Evolutionary conservation across 169 alveolate species (phyloP).

Genomic region (Eimeria sp.): DNA sequence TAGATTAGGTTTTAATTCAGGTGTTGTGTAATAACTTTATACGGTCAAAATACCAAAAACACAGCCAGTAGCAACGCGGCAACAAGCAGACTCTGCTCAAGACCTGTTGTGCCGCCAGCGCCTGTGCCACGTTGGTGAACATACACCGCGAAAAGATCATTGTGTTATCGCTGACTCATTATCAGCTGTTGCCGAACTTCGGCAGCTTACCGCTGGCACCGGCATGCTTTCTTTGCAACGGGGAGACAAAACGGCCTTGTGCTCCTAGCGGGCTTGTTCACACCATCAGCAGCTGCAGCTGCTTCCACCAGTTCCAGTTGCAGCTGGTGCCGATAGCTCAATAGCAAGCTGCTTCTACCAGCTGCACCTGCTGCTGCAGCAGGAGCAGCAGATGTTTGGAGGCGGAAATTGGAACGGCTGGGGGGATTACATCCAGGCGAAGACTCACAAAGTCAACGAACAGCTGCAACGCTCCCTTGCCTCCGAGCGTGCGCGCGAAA

Average conservation of each 20-base stretch:
- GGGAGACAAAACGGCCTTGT: too few species aligned
- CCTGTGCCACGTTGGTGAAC: neutral
- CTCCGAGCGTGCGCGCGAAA: neutral
- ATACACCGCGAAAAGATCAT: neutral
- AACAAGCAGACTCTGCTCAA: neutral
- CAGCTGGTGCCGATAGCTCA: neutral
- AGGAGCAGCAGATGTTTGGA: constrained; percentile 60
- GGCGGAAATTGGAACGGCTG: constrained; percentile 51
- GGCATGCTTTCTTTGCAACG: too few species aligned
- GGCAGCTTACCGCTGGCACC: neutral
- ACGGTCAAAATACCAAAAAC: neutral
- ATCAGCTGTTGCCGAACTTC: neutral
- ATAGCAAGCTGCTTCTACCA: neutral
- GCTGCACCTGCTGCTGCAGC: neutral
- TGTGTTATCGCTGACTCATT: neutral
- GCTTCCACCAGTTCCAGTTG: neutral
- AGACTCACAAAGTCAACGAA: constrained; percentile 24
- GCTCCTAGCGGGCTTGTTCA: too few species aligned
- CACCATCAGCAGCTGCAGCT: constrained; percentile 21
- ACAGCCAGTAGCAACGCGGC: neutral
- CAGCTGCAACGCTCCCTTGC: constrained; percentile 49
- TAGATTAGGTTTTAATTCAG: too few species aligned
- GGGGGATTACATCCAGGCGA: constrained; percentile 57
- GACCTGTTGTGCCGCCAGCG: neutral
- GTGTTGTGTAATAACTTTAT: neutral